A percentile compares a stretch with the other conserved stretches of the same genome.
Evolutionary conservation across 1,139 yeast species (phyloP).

Genomic region (Geotrichum cucujoidarum): DNA sequence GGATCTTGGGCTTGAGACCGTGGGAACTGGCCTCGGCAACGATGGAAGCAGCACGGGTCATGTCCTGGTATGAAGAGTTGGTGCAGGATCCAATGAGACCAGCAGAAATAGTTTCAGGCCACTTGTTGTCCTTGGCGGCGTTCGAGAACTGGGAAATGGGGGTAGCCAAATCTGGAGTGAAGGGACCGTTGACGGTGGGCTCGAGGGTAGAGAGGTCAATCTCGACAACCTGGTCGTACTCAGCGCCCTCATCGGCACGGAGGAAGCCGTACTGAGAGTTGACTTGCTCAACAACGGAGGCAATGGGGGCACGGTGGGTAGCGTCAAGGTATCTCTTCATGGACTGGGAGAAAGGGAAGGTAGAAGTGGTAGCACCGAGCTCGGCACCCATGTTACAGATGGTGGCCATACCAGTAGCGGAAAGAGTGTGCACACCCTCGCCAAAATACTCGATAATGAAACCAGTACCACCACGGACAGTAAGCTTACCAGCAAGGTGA

Average conservation of each 20-base stretch:
- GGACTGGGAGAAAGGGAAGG: constrained; percentile 92
- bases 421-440: constrained; percentile 91
- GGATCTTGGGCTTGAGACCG: constrained; percentile 85
- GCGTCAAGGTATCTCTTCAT: constrained; percentile 87
- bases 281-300: constrained; percentile 72
- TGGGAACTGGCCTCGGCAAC: constrained; percentile 84
- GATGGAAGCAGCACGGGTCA: constrained; percentile 95
- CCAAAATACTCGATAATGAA: constrained; percentile 96
- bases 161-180: constrained; percentile 98
- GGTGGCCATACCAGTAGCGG: constrained; percentile 99
- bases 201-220: constrained; percentile 91
- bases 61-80: constrained; percentile 97
- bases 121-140: constrained; percentile 77
- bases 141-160: constrained; percentile 91
- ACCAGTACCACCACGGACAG: constrained; percentile 99
- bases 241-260: constrained; percentile 89
- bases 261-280: constrained; percentile 83
- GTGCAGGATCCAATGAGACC: constrained; percentile 99
- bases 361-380: constrained; percentile 98
- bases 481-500: constrained; percentile 92
- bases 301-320: constrained; percentile 78
- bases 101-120: constrained; percentile 93
- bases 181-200: constrained; percentile 98
- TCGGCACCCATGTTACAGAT: constrained; percentile 99
- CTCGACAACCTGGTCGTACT: constrained; percentile 93